These are phyloP conservation scores for Cutaneotrichosporon daszewskae DNA, from an alignment of 1,284 basidiomycete species.

Conservation along the genomic window DNA sequence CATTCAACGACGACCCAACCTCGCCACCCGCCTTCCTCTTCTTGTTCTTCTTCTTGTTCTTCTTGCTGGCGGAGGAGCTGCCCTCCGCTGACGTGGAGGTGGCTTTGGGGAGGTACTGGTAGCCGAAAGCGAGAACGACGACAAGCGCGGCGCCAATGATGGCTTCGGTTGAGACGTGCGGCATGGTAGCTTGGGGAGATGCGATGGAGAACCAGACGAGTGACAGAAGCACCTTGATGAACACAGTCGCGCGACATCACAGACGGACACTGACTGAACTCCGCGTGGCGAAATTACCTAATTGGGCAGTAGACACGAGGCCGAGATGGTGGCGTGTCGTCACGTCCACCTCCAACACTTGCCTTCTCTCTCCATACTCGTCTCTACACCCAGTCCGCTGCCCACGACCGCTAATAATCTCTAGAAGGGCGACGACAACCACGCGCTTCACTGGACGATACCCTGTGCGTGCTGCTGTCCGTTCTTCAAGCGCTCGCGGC, in stretches of 20 bases:
- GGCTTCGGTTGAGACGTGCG: slow-evolving; percentile 44
- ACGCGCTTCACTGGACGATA: too few relatives aligned
- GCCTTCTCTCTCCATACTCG: neutral
- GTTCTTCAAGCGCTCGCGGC: neutral
- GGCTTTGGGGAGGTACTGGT: slow-evolving; percentile 27
- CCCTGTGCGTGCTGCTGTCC: too few relatives aligned
- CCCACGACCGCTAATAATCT: too few relatives aligned
- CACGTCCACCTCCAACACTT: neutral
- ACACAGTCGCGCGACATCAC: too few relatives aligned
- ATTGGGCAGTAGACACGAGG: too few relatives aligned
- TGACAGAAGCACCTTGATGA: too few relatives aligned
- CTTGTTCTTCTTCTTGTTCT: slow-evolving; percentile 32
- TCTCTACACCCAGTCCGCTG: neutral
- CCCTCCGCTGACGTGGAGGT: neutral
- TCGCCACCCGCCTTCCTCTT: slow-evolving; percentile 21
- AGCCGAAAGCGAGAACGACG: slow-evolving; percentile 33
- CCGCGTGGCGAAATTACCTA: too few relatives aligned
- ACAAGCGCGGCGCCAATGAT: slow-evolving; percentile 36
- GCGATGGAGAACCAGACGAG: too few relatives aligned
- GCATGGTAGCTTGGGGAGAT: slow-evolving; percentile 25
- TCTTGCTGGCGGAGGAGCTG: slow-evolving; percentile 18
- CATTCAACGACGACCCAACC: neutral
- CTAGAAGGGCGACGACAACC: too few relatives aligned
- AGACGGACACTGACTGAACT: too few relatives aligned
- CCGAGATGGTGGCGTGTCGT: neutral